Evolutionary conservation across 345 rosid species (phyloP), one percentile per base, ranked within the genome.

Genomic region (Brassica juncea): DNA sequence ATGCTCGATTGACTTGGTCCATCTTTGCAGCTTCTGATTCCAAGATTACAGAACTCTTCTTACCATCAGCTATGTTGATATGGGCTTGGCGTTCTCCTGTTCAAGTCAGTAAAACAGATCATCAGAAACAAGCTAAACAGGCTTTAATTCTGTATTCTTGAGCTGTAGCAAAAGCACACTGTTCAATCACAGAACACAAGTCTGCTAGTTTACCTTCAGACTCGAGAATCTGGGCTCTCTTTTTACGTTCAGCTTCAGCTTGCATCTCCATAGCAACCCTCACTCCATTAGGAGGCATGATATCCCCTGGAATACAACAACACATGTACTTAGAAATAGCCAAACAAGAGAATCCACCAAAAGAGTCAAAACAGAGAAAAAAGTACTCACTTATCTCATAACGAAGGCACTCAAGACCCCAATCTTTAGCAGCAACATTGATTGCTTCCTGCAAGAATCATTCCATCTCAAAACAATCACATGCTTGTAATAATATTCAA

Each of bases 181-280:
- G 32, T 55, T 25, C 4, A 75, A 63, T n/a, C 60, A 23, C 47
- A 49, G 32, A 68, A 54, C 54, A 77, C 9, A 52, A 31, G 2
- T 15, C 55, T 7, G 9, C 75, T 32, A 69, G 39, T 78, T 68
- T 73, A 85, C 88, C 86, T 91, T 93, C 98, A 68, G 99, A 91
- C 69, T 96, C 94, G 39, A 93, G 93, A 81, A 96, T 84, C 84
- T 88, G 97, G 77, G 98, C 97, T 85, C 98, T 88, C 86, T 84
- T 92, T 79, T 85, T 96, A 77, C 94, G 97, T 76, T 96, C 98
- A 66, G 98, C 99, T 86, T 96, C 99, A 78, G 97, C 98, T 81
- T 96, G 99, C 98, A 92, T 90, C 85, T 93, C 99, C 99, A 96
- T 96, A 77, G 99, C 99, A 74, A 76, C 87, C 82, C 89, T 87